These are phyloP conservation scores for Scalesia atractyloides DNA, from an alignment of 129 eudicot genomes.

Conservation along the genomic window DNA sequence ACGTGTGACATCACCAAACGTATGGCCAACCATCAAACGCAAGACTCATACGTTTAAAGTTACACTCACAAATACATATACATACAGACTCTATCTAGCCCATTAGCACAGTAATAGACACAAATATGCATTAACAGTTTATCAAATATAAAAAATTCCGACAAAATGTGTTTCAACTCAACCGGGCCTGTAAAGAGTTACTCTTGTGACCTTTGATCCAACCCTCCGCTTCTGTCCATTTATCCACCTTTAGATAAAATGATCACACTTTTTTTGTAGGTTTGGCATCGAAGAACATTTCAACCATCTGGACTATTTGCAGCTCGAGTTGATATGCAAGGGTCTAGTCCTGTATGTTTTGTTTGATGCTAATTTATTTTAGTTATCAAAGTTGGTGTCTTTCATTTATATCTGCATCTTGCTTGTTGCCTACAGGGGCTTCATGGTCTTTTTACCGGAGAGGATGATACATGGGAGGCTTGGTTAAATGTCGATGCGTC, in stretches of 20 bases:
- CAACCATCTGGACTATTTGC: constrained; percentile 97
- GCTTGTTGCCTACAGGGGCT: constrained; percentile 61
- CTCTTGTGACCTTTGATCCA: not conserved
- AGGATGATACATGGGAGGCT: constrained; percentile 99
- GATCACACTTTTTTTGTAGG: constrained; percentile 45
- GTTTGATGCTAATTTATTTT: constrained; percentile 15
- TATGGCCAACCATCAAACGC: too few species aligned
- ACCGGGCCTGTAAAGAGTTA: not conserved
- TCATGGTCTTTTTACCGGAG: constrained; percentile 97
- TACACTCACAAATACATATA: too few species aligned
- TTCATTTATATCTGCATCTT: not conserved
- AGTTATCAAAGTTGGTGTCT: not conserved
- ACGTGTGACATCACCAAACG: too few species aligned
- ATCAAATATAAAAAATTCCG: not conserved
- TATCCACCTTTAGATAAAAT: too few species aligned
- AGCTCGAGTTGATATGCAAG: constrained; percentile 97
- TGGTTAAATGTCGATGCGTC: constrained; percentile 79
- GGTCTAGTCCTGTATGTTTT: constrained; percentile 74
- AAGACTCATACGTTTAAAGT: too few species aligned
- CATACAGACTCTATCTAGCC: too few species aligned
- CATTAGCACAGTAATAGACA: too few species aligned
- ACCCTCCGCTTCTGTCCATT: too few species aligned
- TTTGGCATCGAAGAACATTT: constrained; percentile 97
- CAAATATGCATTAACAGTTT: too few species aligned
- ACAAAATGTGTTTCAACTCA: not conserved